These are phyloP conservation scores for Lactifluus piperatus DNA, from an alignment of 768 basidiomycete species.

Conservation along the genomic window DNA sequence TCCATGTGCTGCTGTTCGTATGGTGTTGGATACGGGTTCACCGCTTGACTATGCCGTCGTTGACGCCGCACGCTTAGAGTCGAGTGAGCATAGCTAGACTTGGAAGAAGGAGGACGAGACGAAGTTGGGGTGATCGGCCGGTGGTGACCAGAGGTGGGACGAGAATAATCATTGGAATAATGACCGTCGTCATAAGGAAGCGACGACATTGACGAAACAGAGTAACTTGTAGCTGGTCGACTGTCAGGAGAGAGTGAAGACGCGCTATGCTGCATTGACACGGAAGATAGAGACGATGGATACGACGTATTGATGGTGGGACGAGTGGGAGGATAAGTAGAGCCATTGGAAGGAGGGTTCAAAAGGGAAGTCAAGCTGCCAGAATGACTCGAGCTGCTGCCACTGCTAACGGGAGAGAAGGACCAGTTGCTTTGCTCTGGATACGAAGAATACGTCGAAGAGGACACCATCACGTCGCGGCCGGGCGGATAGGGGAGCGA, in stretches of 20 bases:
- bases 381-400: conserved; percentile 53
- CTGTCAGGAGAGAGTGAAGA: conserved; percentile 74
- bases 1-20: conserved; percentile 44
- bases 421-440: conserved; percentile 50
- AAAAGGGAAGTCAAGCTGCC: conserved; percentile 70
- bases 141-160: conserved; percentile 68
- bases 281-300: conserved; percentile 29
- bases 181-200: conserved; percentile 44
- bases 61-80: conserved; percentile 64
- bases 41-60: conserved; percentile 77
- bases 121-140: conserved; percentile 54
- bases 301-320: conserved; percentile 69
- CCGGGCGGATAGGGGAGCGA: conserved; percentile 30
- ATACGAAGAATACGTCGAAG: conserved; percentile 56
- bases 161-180: conserved; percentile 44
- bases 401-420: conserved; percentile 36
- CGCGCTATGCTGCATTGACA: conserved; percentile 52
- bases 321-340: conserved; percentile 41
- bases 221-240: conserved; percentile 79
- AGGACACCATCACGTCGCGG: conserved; percentile 33
- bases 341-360: conserved; percentile 47
- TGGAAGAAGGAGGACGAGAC: conserved; percentile 61
- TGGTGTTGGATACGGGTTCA: conserved; percentile 80
- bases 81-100: conserved; percentile 41
- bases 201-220: conserved; percentile 75